Conservation (phyloP, 1,284 basidiomycete species). For the Ceratobasidium sp. region DNA sequence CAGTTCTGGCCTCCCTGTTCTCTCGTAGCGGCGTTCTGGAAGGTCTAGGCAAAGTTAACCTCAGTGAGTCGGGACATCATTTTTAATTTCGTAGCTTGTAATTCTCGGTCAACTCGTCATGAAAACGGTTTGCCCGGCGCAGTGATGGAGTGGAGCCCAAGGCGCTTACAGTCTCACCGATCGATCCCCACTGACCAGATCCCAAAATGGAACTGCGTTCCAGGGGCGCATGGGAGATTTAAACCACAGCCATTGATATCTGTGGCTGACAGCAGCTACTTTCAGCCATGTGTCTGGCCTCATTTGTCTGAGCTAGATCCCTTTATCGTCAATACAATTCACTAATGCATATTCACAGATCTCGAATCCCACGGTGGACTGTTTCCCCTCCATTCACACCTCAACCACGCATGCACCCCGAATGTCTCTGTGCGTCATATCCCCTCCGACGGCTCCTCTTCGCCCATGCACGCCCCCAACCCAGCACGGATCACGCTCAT, state of each 20-base stretch:
- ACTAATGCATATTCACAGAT: slow-evolving; percentile 67
- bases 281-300: neutral
- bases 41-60: slow-evolving; percentile 81
- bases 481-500: slow-evolving; percentile 73
- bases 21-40: slow-evolving; percentile 77
- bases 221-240: neutral
- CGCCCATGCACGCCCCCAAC: slow-evolving; percentile 61
- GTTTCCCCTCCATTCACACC: slow-evolving; percentile 85
- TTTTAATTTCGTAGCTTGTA: neutral
- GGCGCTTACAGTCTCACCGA: too few species aligned
- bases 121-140: too few species aligned
- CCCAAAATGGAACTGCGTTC: neutral
- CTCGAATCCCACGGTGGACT: slow-evolving; percentile 88
- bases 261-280: neutral
- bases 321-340: too few species aligned
- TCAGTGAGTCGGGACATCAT: slow-evolving; percentile 62
- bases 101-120: too few species aligned
- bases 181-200: neutral
- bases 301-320: slow-evolving; percentile 6
- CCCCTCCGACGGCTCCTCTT: slow-evolving; percentile 5
- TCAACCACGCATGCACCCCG: slow-evolving; percentile 86
- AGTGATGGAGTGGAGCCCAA: too few species aligned
- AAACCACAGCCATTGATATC: neutral
- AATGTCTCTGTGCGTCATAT: slow-evolving; percentile 77
- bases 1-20: slow-evolving; percentile 62